Evolutionary conservation across 2,329 filamentous ascomycete species (phyloP).

Genomic region (Fusarium incarnatum): DNA sequence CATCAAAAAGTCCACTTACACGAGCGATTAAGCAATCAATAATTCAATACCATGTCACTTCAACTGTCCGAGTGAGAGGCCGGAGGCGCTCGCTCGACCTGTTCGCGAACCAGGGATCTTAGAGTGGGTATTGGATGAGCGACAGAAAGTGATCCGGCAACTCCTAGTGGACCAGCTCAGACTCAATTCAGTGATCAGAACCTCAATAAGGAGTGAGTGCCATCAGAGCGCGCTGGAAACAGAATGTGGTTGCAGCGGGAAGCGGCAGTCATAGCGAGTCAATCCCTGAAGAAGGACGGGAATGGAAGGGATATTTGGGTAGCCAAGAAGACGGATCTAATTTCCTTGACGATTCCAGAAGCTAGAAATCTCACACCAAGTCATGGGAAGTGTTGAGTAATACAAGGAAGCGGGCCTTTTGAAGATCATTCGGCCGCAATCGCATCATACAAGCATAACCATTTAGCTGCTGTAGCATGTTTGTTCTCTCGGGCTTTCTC

Average conservation of each 20-base stretch:
- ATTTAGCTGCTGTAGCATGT: background rate
- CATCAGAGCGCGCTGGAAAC: constrained; percentile 17
- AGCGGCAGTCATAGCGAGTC: constrained; percentile 21
- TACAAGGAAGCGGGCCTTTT: constrained; percentile 12
- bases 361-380: background rate
- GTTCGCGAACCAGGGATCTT: background rate
- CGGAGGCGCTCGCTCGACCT: constrained; percentile 25
- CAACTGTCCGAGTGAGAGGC: constrained; percentile 27
- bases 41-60: background rate
- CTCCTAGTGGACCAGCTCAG: constrained; percentile 25
- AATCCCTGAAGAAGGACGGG: background rate
- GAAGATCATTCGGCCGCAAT: constrained; percentile 20
- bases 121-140: constrained; percentile 17
- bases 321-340: constrained; percentile 2
- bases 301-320: background rate
- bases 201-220: background rate
- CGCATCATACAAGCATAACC: constrained; percentile 7
- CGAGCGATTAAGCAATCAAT: background rate
- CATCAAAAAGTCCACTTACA: background rate
- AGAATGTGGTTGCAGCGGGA: constrained; percentile 21
- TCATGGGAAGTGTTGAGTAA: background rate
- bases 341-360: constrained; percentile 31
- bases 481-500: background rate
- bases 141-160: background rate
- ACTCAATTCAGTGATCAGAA: background rate